These are phyloP conservation scores for Ustilago hordei DNA, from an alignment of 1,284 basidiomycete species.

Conservation along the genomic window DNA sequence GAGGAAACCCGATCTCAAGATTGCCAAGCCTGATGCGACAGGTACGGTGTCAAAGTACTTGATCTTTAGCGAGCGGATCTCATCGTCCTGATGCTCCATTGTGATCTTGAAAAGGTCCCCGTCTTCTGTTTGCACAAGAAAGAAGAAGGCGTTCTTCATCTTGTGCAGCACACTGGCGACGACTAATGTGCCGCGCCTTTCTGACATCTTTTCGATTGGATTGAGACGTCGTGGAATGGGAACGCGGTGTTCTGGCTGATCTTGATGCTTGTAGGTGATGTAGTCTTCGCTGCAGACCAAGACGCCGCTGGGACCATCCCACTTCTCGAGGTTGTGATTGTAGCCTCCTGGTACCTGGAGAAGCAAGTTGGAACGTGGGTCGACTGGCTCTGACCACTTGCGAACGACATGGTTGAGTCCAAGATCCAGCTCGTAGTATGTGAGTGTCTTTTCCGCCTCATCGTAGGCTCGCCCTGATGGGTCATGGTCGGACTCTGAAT, in stretches of 20 bases:
- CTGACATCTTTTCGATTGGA: constrained; percentile 49
- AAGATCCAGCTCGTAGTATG: constrained; percentile 69
- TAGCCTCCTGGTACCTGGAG: constrained; percentile 68
- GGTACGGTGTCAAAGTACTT: constrained; percentile 70
- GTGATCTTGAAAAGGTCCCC: constrained; percentile 69
- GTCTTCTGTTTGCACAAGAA: constrained; percentile 66
- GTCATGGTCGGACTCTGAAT: constrained; percentile 66
- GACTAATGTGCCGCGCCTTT: constrained; percentile 60
- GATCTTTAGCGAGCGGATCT: constrained; percentile 63
- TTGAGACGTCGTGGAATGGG: constrained; percentile 67
- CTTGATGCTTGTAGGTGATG: constrained; percentile 68
- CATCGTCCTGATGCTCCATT: constrained; percentile 68
- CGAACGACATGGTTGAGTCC: constrained; percentile 69
- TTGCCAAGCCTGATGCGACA: constrained; percentile 59
- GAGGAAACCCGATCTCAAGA: constrained; percentile 68
- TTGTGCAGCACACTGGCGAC: constrained; percentile 67
- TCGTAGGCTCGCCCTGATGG: constrained; percentile 62
- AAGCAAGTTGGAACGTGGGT: constrained; percentile 58
- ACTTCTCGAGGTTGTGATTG: constrained; percentile 65
- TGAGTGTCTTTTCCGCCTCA: constrained; percentile 60
- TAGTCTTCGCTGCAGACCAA: constrained; percentile 68
- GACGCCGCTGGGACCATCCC: constrained; percentile 69
- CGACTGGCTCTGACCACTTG: constrained; percentile 66
- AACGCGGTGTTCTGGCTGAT: constrained; percentile 63
- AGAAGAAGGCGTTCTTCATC: constrained; percentile 69